phyloP scores from a whole-genome alignment of 176 grass and related monocot genomes.

The Otatea glauca region DNA sequence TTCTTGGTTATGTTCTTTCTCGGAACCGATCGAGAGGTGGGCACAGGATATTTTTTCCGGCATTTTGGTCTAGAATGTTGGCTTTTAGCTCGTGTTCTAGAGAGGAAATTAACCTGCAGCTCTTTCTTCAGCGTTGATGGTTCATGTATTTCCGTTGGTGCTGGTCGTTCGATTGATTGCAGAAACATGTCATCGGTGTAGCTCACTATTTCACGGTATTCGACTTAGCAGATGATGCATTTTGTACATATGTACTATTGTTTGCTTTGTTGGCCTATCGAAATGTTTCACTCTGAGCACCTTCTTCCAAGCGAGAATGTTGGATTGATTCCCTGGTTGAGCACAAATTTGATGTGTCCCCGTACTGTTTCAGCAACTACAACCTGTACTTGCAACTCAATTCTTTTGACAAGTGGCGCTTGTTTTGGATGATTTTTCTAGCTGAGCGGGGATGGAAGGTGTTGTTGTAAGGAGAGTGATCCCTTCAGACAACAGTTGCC shows the following conservation, averaged over 20 bases:
- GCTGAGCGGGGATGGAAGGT: slow-evolving; percentile 70
- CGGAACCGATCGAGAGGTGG: no score
- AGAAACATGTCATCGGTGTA: background rate
- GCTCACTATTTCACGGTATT: background rate
- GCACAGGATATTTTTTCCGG: no score
- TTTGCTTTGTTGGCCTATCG: background rate
- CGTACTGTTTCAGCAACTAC: background rate
- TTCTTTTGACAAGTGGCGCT: background rate
- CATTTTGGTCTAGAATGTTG: background rate
- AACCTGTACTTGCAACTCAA: background rate
- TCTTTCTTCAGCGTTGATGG: background rate
- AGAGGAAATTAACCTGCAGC: background rate
- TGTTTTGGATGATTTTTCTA: slow-evolving; percentile 33
- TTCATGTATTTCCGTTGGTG: background rate
- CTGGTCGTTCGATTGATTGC: background rate
- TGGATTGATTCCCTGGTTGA: background rate
- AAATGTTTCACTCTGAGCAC: background rate
- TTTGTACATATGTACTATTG: background rate
- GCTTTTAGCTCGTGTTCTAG: background rate
- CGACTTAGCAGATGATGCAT: background rate
- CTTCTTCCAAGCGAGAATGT: background rate
- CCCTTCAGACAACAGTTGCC: slow-evolving; percentile 94
- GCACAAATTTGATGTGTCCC: background rate
- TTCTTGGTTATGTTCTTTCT: no score
- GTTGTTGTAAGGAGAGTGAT: slow-evolving; percentile 84